Evolutionary conservation across 768 basidiomycete genomes (phyloP), one percentile per base, ranked within the genome.

Genomic region (Mycena rebaudengoi): DNA sequence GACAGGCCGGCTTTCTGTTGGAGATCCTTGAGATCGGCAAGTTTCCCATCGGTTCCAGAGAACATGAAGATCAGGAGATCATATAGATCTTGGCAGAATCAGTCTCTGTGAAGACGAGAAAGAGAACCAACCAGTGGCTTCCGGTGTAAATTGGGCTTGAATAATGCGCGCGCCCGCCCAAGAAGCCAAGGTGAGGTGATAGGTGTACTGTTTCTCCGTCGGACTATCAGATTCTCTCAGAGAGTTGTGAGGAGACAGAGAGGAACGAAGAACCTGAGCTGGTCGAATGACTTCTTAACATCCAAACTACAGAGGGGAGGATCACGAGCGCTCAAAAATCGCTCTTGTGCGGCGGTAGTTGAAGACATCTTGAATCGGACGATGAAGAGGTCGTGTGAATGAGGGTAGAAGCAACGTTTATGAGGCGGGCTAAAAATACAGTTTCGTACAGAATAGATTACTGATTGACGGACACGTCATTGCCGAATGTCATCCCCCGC

Each of bases 151-250:
- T 79, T 95, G 93, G 44, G 81, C 89, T 78, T 93, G 91, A 56
- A 94, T 91, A 76, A 96, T 91, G 39, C 91, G 84, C 49, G 86
- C 91, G 28, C 94, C 94, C 0, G 91, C 91, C 94, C 94, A 96
- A 1, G 88, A 87, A 7, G 93, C 94, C 66, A 86, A 71, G 20
- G 82, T 84, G 14, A 94, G 51, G 70, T 85, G 88, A 75, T 95
- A 92, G 3, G 90, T 85, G 70, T 96, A 96, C 62, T 88, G 84
- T 78, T 92, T 91, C 71, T 95, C 94, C 67, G 83, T 84, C 6
- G 85, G 79, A 52, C 92, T 95, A 57, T 33, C 53, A 8, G 35
- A 45, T 3, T 11, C 2, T 8, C 13, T 46, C 7, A 43, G 54
- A 18, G 26, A 61, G 16, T 66, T 51, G 11, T 65, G 62, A 5